Evolutionary conservation across 257 asterid species (phyloP).

Genomic region (Solanum rostratum): DNA sequence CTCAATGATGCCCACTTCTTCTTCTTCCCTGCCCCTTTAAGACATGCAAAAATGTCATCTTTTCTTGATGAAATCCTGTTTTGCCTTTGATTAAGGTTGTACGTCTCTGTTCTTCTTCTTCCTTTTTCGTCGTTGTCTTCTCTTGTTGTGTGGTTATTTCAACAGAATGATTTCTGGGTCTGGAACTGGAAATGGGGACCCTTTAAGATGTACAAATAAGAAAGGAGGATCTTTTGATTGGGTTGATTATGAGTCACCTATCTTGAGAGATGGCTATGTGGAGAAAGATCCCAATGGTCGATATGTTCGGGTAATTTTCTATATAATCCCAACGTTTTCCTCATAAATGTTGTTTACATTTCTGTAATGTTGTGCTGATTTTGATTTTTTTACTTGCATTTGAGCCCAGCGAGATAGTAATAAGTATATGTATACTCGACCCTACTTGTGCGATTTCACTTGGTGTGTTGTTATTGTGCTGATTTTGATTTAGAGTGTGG

Average conservation of each 20-base stretch:
- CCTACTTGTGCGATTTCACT: no score
- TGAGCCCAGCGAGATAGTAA: no score
- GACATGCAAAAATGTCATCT: neutral
- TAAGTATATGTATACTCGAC: no score
- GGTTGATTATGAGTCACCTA: conserved; percentile 3
- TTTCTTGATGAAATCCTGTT: neutral
- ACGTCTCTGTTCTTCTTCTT: neutral
- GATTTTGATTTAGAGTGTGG: no score
- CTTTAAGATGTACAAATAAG: conserved; percentile 1
- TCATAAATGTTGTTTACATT: neutral
- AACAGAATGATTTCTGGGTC: conserved; percentile 20
- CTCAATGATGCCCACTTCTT: neutral
- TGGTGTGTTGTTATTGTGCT: no score
- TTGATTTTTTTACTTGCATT: no score
- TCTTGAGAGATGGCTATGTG: conserved; percentile 30
- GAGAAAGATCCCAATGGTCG: conserved; percentile 57
- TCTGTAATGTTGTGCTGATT: neutral
- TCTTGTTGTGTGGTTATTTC: conserved; percentile 2
- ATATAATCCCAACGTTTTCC: neutral
- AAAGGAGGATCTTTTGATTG: conserved; percentile 6
- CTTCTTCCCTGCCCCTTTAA: conserved; percentile 20
- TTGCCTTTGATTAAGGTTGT: neutral
- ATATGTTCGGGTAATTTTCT: conserved; percentile 41
- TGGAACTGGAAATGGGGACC: conserved; percentile 14
- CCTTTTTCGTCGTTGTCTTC: neutral